Evolutionary conservation across 1,139 yeast species (phyloP), one percentile per base, ranked within the genome.

Genomic region (Suhomyces chickasaworum): DNA sequence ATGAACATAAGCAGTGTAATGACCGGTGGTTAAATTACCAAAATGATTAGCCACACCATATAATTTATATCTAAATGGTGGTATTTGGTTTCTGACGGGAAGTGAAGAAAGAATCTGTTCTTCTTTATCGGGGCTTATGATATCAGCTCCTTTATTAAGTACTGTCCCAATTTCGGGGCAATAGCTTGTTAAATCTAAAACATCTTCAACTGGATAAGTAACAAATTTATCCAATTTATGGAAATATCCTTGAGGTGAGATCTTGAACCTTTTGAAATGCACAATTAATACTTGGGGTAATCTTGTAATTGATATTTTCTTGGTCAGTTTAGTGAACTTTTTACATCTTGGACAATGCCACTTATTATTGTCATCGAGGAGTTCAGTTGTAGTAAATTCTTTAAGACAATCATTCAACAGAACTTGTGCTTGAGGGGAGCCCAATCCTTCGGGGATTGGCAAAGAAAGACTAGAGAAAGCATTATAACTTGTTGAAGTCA

Each of bases 271-370:
- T 63, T 91, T 93, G 58, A 89, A 75, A 61, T 89, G 93, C 42
- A 89, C 75, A 21, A 89, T 83, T 40, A 89, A 69, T 21, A 86
- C 79, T 47, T 79, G 79, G 1, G 96, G 97, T 34, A 88, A 67
- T 47, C 95, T 74, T 1, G 95, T 82, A 15, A 86, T 83, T 1
- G 81, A 75, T 42, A 89, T 74, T 47, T 80, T 81, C 61, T 88
- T 88, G 4, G 88, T 76, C 54, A 90, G 84, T 46, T 75, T 78
- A 21, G 89, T 81, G 49, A 78, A 80, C 54, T 71, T 71, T 55
- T 84, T 83, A 66, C 99, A 93, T 18, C 72, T 68, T 1, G 97
- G 90, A 65, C 99, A 93, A 50, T 80, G 78, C 98, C 98, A 91
- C 51, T 89, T 84, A 61, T 91, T 89, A 47, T 87, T 84, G 13